Base-by-base conservation (phyloP, 352 stramenopile genomes). In the Blastocystis sp. region DNA sequence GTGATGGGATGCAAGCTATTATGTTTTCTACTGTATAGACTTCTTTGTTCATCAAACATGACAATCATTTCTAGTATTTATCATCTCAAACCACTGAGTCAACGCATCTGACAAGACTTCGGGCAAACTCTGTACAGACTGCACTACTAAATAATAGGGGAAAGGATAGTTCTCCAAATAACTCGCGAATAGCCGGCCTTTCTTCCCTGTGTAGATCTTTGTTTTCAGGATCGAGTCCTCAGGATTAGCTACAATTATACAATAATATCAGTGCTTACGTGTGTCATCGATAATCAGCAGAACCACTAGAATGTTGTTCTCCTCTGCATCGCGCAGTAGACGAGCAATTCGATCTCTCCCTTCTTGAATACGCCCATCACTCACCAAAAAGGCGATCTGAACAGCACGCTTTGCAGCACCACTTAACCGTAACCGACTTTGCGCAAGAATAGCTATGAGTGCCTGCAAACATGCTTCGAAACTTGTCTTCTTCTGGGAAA, bases 151-250 rank as follows among this genome's bases (percentile, higher is more conserved):
- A 91, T 99, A 99, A 92, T 99, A 99, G 66, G 97, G 97, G 93
- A 99, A 99, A 54, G 98, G 98, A 91, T 98, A 99, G 92, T 98
- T 97, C 88, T 99, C 97, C 45, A 99, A 94, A 93, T 99, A 99
- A 30, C 95, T 97, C 91, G 99, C 96, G 85, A 95, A 93, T 65
- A 98, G 94, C 90, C 98, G 98, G 56, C 96, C 96, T 69, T 98
- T 97, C 64, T 93, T 92, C 91, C 98, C 99, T 55, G 93, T 95
- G 39, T 99, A 96, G 81, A 97, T 96, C 92, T 99, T 97, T 89
- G 98, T 99, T 81, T 98, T 95, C 39, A 99, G 90, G 79, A 99
- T 99, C 47, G 95, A 98, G 37, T 96, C 96, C 41, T 93, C 92
- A 87, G 90, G 20, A 20, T 90, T 50, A 24, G 45, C 69, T 66